Evolutionary conservation across 2,329 filamentous ascomycete species (phyloP).

Genomic region (Penicillium paneum): DNA sequence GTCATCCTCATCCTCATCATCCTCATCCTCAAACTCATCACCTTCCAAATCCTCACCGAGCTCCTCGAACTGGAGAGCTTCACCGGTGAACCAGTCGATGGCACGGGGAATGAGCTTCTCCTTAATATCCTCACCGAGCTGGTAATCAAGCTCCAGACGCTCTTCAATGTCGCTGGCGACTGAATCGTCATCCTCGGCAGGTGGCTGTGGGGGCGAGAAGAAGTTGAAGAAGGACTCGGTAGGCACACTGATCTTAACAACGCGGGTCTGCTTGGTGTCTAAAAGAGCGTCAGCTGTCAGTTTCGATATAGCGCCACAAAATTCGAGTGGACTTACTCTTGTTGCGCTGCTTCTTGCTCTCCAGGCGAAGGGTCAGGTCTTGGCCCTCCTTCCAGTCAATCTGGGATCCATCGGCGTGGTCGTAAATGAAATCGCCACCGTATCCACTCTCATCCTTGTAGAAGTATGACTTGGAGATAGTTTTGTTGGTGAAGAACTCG

Average conservation of each 20-base stretch:
- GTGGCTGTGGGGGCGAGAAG: conserved; percentile 92
- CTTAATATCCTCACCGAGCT: conserved; percentile 98
- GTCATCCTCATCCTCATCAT: conserved; percentile 87
- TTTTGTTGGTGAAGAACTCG: conserved; percentile 97
- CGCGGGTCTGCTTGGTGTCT: conserved; percentile 99
- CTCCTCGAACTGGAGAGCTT: conserved; percentile 95
- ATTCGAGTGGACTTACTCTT: conserved; percentile 70
- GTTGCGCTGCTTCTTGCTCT: conserved; percentile 99
- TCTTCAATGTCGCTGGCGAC: conserved; percentile 91
- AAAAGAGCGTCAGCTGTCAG: conserved; percentile 11
- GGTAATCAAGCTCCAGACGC: conserved; percentile 91
- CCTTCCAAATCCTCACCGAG: conserved; percentile 80
- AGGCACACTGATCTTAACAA: conserved; percentile 98
- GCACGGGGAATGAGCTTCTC: conserved; percentile 98
- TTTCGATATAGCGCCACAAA: neutral
- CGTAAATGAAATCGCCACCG: conserved; percentile 98
- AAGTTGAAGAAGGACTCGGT: conserved; percentile 99
- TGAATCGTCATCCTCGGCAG: conserved; percentile 64
- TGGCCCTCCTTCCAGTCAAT: conserved; percentile 94
- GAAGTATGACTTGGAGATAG: conserved; percentile 95
- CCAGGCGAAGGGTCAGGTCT: conserved; percentile 88
- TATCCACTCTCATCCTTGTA: conserved; percentile 99
- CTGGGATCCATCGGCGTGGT: conserved; percentile 96
- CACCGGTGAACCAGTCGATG: conserved; percentile 98
- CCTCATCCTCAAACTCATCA: conserved; percentile 82